phyloP scores from a whole-genome alignment of 2,329 filamentous ascomycete species.

The Fonsecaea multimorphosa region DNA sequence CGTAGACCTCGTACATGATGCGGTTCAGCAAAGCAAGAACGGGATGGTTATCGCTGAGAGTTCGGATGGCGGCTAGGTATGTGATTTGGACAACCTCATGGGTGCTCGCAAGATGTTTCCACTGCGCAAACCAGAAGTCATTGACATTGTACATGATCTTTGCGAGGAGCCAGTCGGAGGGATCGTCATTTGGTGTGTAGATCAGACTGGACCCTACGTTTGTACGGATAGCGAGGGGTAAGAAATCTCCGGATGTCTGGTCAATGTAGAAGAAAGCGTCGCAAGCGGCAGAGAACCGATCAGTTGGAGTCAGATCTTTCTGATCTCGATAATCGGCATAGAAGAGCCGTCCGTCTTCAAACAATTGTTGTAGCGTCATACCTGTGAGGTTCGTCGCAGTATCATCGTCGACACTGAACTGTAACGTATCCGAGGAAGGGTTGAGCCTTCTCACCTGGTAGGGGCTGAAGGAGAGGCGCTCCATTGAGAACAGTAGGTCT shows the following conservation, averaged over 20 bases:
- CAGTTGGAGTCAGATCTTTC: constrained; percentile 17
- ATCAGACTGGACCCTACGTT: constrained; percentile 22
- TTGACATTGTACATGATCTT: constrained; percentile 30
- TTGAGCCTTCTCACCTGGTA: constrained; percentile 26
- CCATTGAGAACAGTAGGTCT: constrained; percentile 25
- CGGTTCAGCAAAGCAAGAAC: constrained; percentile 23
- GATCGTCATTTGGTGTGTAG: constrained; percentile 17
- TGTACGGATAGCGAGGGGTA: constrained; percentile 23
- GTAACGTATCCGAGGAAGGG: constrained; percentile 19
- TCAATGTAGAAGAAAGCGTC: constrained; percentile 25
- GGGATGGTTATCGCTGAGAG: constrained; percentile 23
- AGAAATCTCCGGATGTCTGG: constrained; percentile 16
- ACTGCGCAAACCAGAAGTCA: constrained; percentile 25
- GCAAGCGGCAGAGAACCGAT: constrained; percentile 14
- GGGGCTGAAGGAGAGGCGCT: constrained; percentile 22
- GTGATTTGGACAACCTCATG: constrained; percentile 26
- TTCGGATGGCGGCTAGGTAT: constrained; percentile 24
- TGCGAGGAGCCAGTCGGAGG: constrained; percentile 23
- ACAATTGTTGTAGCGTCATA: constrained; percentile 22
- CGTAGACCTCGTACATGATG: constrained; percentile 25
- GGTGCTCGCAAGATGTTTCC: constrained; percentile 27
- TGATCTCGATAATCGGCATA: constrained; percentile 27
- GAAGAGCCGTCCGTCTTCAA: constrained; percentile 19
- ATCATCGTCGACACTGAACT: constrained; percentile 22
- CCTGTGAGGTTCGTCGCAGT: constrained; percentile 17